Evolutionary conservation across 495 filamentous ascomycete species (phyloP).

Genomic region (Penicillium cataractarum): DNA sequence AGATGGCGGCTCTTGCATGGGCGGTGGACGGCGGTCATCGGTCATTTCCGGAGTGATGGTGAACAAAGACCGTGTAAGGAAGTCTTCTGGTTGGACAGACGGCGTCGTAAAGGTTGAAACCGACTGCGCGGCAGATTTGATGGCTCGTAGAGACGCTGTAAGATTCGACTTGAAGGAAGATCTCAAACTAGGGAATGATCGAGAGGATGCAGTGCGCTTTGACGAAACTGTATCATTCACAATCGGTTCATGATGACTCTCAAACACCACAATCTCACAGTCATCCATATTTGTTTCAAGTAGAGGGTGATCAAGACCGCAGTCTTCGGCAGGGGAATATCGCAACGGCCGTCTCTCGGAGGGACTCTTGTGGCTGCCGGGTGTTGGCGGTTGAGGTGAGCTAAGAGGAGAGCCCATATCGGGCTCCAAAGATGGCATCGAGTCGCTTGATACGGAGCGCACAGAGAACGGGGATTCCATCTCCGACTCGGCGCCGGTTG

Average conservation of each 20-base stretch:
- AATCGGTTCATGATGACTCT: conserved; percentile 23
- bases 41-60: conserved; percentile 81
- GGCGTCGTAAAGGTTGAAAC: conserved; percentile 76
- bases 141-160: conserved; percentile 84
- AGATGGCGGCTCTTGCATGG: conserved; percentile 72
- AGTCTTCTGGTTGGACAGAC: conserved; percentile 81
- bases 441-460: conserved; percentile 61
- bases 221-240: conserved; percentile 22
- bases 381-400: conserved; percentile 39
- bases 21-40: conserved; percentile 85
- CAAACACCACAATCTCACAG: conserved; percentile 30
- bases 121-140: conserved; percentile 82
- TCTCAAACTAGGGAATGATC: conserved; percentile 43
- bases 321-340: conserved; percentile 55
- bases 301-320: conserved; percentile 60
- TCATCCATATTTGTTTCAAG: conserved; percentile 43
- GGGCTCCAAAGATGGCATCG: conserved; percentile 62
- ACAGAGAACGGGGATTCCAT: conserved; percentile 45
- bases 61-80: conserved; percentile 81
- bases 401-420: conserved; percentile 55
- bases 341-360: conserved; percentile 46
- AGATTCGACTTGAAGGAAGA: conserved; percentile 88
- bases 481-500: conserved; percentile 43
- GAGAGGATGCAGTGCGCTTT: conserved; percentile 30
- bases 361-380: conserved; percentile 41